Percentiles rank a stretch among this genome's conserved stretches.
These are phyloP conservation scores for Sphagnurus paluster DNA, from an alignment of 1,284 basidiomycete species.

Conservation along the genomic window DNA sequence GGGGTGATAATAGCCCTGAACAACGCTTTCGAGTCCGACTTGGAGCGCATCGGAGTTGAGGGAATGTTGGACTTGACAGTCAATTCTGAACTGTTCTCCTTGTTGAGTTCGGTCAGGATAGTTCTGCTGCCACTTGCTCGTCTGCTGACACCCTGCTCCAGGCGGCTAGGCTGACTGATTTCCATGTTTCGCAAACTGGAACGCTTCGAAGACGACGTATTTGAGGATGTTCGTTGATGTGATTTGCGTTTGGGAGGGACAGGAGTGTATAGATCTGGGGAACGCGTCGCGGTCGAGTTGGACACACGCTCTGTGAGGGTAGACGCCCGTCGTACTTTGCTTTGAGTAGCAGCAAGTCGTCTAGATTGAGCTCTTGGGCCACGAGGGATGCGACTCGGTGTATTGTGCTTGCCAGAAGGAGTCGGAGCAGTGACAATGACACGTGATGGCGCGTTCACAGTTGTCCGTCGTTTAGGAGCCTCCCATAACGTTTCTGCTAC, in stretches of 20 bases:
- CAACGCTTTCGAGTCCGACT: slow-evolving; percentile 32
- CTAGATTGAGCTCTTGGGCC: slow-evolving; percentile 39
- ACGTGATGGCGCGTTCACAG: slow-evolving; percentile 45
- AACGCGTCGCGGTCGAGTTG: slow-evolving; percentile 23
- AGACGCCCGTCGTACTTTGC: slow-evolving; percentile 26
- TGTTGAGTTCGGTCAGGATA: slow-evolving; percentile 22
- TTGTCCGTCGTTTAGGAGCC: slow-evolving; percentile 21
- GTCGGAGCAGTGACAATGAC: slow-evolving; percentile 52
- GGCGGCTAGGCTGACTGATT: slow-evolving; percentile 14
- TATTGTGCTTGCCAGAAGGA: slow-evolving; percentile 33
- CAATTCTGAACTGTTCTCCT: slow-evolving; percentile 32
- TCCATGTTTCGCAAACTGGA: slow-evolving; percentile 23
- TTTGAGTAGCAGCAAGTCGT: slow-evolving; percentile 23
- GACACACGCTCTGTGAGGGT: slow-evolving; percentile 30
- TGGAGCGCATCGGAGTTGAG: slow-evolving; percentile 35
- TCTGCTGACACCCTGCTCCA: slow-evolving; percentile 4
- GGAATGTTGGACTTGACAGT: slow-evolving; percentile 31
- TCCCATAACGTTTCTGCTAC: slow-evolving; percentile 13
- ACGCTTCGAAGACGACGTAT: slow-evolving; percentile 22
- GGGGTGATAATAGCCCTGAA: slow-evolving; percentile 38
- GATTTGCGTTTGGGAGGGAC: slow-evolving; percentile 25
- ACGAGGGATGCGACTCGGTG: slow-evolving; percentile 38
- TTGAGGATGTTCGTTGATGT: slow-evolving; percentile 26
- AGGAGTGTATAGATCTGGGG: slow-evolving; percentile 27
- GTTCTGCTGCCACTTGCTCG: slow-evolving; percentile 10